Evolutionary conservation across 139 green algal species (phyloP).

Genomic region (Chlorella sp.): DNA sequence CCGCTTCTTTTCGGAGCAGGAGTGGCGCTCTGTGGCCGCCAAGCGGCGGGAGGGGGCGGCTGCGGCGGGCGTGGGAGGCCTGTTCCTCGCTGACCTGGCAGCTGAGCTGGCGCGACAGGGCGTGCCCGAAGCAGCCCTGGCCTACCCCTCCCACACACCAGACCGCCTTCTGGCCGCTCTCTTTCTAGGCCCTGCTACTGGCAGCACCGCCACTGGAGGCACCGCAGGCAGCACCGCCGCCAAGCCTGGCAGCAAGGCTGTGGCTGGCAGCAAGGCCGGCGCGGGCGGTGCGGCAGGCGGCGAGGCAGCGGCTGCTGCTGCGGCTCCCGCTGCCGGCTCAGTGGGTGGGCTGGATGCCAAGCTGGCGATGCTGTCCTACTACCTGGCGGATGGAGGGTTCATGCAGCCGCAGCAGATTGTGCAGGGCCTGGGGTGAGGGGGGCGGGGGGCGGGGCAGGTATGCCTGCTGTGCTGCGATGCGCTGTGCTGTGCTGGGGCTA

Average conservation of each 20-base stretch:
- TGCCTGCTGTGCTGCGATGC: neutral
- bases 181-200: slow-evolving; percentile 7
- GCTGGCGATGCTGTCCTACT: slow-evolving; percentile 67
- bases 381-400: slow-evolving; percentile 54
- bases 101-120: slow-evolving; percentile 35
- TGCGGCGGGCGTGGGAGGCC: neutral
- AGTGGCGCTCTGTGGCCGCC: slow-evolving; percentile 56
- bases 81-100: slow-evolving; percentile 58
- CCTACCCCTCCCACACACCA: slow-evolving; percentile 19
- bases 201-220: neutral
- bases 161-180: slow-evolving; percentile 5
- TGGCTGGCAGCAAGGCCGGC: neutral
- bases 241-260: neutral
- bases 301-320: neutral
- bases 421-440: slow-evolving; percentile 17
- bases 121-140: neutral
- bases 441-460: neutral
- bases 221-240: neutral
- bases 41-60: slow-evolving; percentile 8
- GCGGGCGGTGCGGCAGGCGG: neutral
- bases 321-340: neutral
- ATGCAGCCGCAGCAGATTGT: neutral
- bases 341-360: slow-evolving; percentile 27
- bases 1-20: slow-evolving; percentile 50
- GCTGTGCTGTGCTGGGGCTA: no score